phyloP scores from a whole-genome alignment of 768 basidiomycete species.

The Tricholoma saponaceum region DNA sequence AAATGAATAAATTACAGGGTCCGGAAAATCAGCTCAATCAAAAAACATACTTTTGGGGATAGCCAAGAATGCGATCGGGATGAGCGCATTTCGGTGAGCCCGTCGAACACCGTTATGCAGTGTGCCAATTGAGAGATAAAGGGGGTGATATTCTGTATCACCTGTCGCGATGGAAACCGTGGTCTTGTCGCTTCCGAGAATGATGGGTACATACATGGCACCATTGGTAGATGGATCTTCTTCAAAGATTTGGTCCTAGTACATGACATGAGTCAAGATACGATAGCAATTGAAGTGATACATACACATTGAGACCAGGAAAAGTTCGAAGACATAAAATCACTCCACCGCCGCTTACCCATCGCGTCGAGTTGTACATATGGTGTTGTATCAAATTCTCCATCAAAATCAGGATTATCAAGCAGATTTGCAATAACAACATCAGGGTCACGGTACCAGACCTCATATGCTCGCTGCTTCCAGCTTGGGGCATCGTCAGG shows the following conservation, averaged over 20 bases:
- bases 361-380: constrained; percentile 14
- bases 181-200: no score
- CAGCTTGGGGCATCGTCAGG: constrained; percentile 15
- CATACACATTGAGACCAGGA: constrained; percentile 27
- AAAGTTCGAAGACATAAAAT: constrained; percentile 33
- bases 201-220: not conserved
- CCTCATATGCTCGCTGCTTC: constrained; percentile 15
- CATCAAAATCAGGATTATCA: constrained; percentile 25
- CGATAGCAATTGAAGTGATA: no score
- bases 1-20: no score
- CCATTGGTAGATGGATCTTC: not conserved
- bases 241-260: not conserved
- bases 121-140: not conserved
- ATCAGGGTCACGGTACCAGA: constrained; percentile 21
- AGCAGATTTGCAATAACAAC: constrained; percentile 18
- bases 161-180: not conserved
- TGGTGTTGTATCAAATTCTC: constrained; percentile 20
- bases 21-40: no score
- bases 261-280: no score
- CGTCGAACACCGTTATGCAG: not conserved
- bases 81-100: not conserved
- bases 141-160: not conserved
- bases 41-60: not conserved
- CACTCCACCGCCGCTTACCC: constrained; percentile 15
- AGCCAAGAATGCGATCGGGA: not conserved